Base-by-base conservation (phyloP, 345 rosid genomes). In the Acer negundo region DNA sequence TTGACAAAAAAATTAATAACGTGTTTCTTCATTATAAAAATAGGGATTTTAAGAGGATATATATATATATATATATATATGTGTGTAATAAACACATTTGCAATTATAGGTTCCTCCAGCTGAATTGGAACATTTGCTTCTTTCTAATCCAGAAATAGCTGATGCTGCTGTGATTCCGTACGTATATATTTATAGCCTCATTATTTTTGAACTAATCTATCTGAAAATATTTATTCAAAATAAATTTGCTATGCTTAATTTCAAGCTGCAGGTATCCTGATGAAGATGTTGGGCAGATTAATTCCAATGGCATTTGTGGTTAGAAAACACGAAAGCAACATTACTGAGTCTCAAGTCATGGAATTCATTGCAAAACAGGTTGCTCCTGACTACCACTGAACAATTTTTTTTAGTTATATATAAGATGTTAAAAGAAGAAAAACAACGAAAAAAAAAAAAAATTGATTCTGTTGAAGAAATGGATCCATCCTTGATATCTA, bases 221-320 rank as follows among this genome's bases (percentile, higher is more conserved):
- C 35, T 31, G 35, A 1, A 31, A 31, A 31, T 31, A 31, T 31
- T 2, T 31, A 31, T 31, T 31, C 35, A 31, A 2, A 31, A 31
- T 24, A 24, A 31, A 11, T 9, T 49, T 67, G 62, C 65, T 69
- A 70, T 69, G 35, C 35, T 31, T n/a, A n/a, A n/a, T n/a, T 31
- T 31, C 35, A 31, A 31, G 35, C 35, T 31, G 35, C 87, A 96
- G 98, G 80, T 93, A 89, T 62, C 97, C 99, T 15, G 99, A 96
- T 78, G 97, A 91, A 90, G 98, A 89, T 76, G 95, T 97, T 65
- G 98, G 98, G 11, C 85, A 94, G 84, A 91, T n/a, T n/a, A n/a
- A n/a, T 96, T 72, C 99, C 99, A 24, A 96, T 96, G 97, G 99
- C 97, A 15, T 94, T 79, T 80, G 84, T 96, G 73, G 99, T 94